Evolutionary conservation across 305 asterid species (phyloP).

Genomic region (Fraxinus sp.): DNA sequence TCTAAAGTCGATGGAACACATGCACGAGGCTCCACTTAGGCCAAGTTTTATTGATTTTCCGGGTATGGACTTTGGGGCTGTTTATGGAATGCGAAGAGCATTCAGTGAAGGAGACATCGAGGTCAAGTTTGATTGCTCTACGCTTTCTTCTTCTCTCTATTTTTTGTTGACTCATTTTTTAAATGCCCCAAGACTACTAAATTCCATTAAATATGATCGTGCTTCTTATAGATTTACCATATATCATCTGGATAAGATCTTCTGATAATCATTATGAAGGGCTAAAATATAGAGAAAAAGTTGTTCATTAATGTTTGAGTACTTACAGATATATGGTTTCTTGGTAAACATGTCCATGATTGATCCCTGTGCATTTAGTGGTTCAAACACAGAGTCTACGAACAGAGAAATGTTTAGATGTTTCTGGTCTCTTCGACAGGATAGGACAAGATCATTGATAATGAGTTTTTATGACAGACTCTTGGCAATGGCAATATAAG

Average conservation of each 20-base stretch:
- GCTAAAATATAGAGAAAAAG: not conserved
- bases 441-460: conserved; percentile 62
- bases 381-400: no score
- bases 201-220: not conserved
- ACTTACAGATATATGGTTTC: no score
- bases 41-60: conserved; percentile 78
- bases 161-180: not conserved
- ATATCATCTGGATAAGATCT: not conserved
- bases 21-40: conserved; percentile 50
- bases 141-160: conserved; percentile 10
- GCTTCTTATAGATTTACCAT: not conserved
- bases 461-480: conserved; percentile 80
- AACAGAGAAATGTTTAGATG: conserved; percentile 57
- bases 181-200: not conserved
- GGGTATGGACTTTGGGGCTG: conserved; percentile 63
- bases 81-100: conserved; percentile 85
- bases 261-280: not conserved
- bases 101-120: conserved; percentile 94
- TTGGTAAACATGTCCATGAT: not conserved
- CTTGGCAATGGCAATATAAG: conserved; percentile 52
- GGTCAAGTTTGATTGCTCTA: conserved; percentile 44
- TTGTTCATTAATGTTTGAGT: not conserved
- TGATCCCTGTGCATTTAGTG: no score
- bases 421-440: conserved; percentile 56
- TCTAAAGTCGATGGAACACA: conserved; percentile 58